Percentiles rank a stretch among this genome's conserved stretches.
Evolutionary conservation across 1,284 basidiomycete species (phyloP).

Genomic region (Pseudozyma pruni): DNA sequence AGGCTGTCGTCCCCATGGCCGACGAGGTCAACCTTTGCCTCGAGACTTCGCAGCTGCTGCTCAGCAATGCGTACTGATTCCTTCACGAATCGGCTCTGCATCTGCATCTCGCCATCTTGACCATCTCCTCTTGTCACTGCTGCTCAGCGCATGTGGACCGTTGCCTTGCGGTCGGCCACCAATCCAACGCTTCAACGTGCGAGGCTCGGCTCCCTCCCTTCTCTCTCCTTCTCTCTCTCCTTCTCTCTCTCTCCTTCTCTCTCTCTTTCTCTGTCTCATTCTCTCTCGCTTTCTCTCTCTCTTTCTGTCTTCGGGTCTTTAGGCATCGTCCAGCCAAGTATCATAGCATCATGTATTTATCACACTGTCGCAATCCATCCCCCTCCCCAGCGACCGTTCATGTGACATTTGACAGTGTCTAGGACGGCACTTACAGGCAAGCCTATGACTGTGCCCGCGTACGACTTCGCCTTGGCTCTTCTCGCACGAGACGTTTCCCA

Average conservation of each 20-base stretch:
- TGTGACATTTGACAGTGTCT: too few species aligned
- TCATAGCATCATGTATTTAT: too few species aligned
- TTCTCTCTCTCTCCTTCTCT: not conserved
- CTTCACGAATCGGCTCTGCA: too few species aligned
- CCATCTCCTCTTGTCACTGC: too few species aligned
- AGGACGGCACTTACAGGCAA: too few species aligned
- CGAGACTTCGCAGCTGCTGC: conserved; percentile 54
- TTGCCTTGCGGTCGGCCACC: too few species aligned
- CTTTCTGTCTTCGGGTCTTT: not conserved
- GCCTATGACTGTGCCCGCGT: too few species aligned
- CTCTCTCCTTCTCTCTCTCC: not conserved
- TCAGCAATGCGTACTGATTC: conserved; percentile 35
- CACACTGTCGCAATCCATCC: too few species aligned
- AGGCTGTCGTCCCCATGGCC: conserved; percentile 57
- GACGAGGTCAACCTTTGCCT: conserved; percentile 62
- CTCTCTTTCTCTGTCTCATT: not conserved
- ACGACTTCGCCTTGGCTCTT: too few species aligned
- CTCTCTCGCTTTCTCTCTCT: not conserved
- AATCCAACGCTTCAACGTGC: too few species aligned
- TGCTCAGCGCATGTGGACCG: too few species aligned
- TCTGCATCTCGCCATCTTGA: conserved; percentile 1
- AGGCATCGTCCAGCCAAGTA: not conserved
- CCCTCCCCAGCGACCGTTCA: not conserved
- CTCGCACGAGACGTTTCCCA: not conserved
- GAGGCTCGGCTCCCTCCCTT: not conserved